Evolutionary conservation across 176 grass and related monocot species (phyloP).

Genomic region (Zea mays): Zm-B73-REFERENCE-NAM-5.0 NC_050097.1:116651001-116651500

Average conservation of each 20-base stretch:
- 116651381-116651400: not conserved
- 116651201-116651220: constrained; percentile 71
- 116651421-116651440: not conserved
- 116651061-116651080: constrained; percentile 26
- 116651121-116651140: not conserved
- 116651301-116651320: constrained; percentile 3
- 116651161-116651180: constrained; percentile 41
- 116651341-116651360: constrained; percentile 16
- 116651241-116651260: constrained; percentile 48
- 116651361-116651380: not conserved
- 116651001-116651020: constrained; percentile 63
- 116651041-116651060: constrained; percentile 68
- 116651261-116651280: constrained; percentile 60
- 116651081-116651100: not conserved
- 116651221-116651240: constrained; percentile 63
- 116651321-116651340: not conserved
- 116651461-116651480: not conserved
- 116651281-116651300: not conserved
- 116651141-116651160: constrained; percentile 67
- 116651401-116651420: not conserved
- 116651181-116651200: constrained; percentile 58
- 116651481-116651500: constrained; percentile 21
- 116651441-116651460: not conserved
- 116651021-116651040: constrained; percentile 76
- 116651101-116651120: not conserved